Evolutionary conservation across 495 filamentous ascomycete genomes (phyloP), one percentile per base, ranked within the genome.

Genomic region (Letharia lupina): DNA sequence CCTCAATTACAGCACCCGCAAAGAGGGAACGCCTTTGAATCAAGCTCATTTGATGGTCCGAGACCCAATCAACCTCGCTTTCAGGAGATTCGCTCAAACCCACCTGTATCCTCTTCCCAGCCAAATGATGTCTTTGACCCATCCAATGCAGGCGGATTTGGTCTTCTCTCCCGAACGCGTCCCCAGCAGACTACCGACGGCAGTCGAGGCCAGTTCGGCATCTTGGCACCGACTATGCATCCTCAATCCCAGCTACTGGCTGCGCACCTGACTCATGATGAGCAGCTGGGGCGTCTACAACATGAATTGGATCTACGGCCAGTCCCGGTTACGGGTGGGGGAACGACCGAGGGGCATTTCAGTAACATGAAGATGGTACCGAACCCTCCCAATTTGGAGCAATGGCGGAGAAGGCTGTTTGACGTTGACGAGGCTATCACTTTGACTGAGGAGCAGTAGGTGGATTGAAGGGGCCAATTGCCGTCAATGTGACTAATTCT

Each of bases 361-460:
- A 71, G 83, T 73, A 78, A 84, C 50, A 77, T 81, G 67, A 87
- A 80, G 74, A 77, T 86, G 64, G 79, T 91, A 37, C 75, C 82
- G 16, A 75, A 90, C 67, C 89, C 90, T 45, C 88, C 89, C 3
- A 78, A 89, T 67, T 82, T 95, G 52, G 79, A 84, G 20, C 76
- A 80, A 63, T 96, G 91, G 91, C 82, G 91, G 64, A 79, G 87
- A 66, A 86, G 81, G 70, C 77, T 95, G 54, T 96, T 95, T 74
- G 78, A 90, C 71, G 86, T 93, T 20, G 84, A 92, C 68, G 86
- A 90, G 39, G 83, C 80, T 15, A 87, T 96, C 58, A 84, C 83
- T 10, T 71, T 96, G 71, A 90, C 83, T 44, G 87, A 92, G 78
- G 88, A 93, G 63, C 82, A 94, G 89, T 93, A 85, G 68, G 85